Evolutionary conservation across 2,329 filamentous ascomycete species (phyloP), one percentile per base, ranked within the genome.

Genomic region (Cladosporium sp.): DNA sequence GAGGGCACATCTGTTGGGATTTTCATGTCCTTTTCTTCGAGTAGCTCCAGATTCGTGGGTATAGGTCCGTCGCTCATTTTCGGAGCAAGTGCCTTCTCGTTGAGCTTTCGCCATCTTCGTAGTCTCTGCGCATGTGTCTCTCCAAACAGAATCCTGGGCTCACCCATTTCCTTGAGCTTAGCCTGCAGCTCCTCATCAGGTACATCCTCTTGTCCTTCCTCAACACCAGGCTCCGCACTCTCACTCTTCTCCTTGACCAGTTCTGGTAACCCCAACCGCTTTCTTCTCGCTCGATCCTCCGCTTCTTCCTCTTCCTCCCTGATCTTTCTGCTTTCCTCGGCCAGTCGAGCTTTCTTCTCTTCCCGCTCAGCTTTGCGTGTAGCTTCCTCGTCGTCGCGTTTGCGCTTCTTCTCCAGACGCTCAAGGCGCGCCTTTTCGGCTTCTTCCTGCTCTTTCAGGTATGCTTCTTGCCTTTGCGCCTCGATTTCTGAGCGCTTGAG

Each of bases 21-120:
- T 68, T 91, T 92, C 88, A 96, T 95, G 58, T 95, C 84, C 65
- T 83, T 83, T 70, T 94, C 91, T 7, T 86, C 81, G 2, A 97
- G 84, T 1, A 88, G 80, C 62, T 82, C 77, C 51, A 97, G 72
- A 7, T 82, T 90, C 15, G 92, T 97, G 2, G 90, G 88, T 62
- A 97, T 95, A 0, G 92, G 91, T 0, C 88, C 87, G 48, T 83
- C 77, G 4, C 80, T 84, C 57, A 87, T 53, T 32, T 58, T 62
- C 2, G 56, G 60, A 8, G 59, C 69, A n/a, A 59, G 61, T 3
- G 62, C 66, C 9, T 69, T 64, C 2, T 70, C 64, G 20, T 73
- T 68, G 16, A 91, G 72, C 55, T 80, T 81, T 57, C 78, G 79
- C 66, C 89, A 92, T 54, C 92, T 79, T 59, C 80, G 78, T 53